Percentiles rank a stretch among this genome's conserved stretches.
Conservation (phyloP, 2,329 filamentous ascomycete species). For the Capronia americana region DNA sequence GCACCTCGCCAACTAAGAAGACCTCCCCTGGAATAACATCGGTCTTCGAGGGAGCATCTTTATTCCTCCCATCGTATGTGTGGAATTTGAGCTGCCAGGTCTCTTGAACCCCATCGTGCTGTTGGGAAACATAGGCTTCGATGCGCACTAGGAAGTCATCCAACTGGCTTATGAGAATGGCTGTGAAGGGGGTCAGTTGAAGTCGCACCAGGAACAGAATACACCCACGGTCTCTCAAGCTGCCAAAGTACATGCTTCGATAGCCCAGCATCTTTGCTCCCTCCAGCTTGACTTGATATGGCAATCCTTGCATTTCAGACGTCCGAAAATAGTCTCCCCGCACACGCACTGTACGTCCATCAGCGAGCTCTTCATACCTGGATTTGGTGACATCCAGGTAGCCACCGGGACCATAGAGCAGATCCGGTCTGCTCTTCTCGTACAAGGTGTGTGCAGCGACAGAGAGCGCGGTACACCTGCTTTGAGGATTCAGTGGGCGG, state of each 20-base stretch:
- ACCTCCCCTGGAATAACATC: not conserved
- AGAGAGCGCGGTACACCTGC: conserved; percentile 55
- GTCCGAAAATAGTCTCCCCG: conserved; percentile 58
- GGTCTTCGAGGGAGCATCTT: not conserved
- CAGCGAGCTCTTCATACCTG: conserved; percentile 53
- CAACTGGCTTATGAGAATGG: conserved; percentile 53
- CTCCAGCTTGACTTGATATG: conserved; percentile 55
- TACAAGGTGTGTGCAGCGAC: conserved; percentile 63
- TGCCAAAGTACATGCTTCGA: conserved; percentile 55
- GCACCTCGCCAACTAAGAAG: not conserved
- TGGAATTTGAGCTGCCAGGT: conserved; percentile 64
- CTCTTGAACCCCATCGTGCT: conserved; percentile 41
- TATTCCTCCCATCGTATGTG: conserved; percentile 17
- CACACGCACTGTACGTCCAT: conserved; percentile 37
- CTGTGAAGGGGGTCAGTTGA: not conserved
- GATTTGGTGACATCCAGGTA: conserved; percentile 51
- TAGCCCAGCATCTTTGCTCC: conserved; percentile 53
- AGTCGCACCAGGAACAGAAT: not conserved
- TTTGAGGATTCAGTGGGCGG: conserved; percentile 47
- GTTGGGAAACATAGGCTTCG: conserved; percentile 24
- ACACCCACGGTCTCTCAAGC: conserved; percentile 48
- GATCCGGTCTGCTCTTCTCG: conserved; percentile 61
- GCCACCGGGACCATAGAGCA: conserved; percentile 59
- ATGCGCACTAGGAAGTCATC: conserved; percentile 46
- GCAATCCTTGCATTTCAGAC: conserved; percentile 46